Conservation (phyloP, 257 asterid species). For the Solanum sejunctum region DNA sequence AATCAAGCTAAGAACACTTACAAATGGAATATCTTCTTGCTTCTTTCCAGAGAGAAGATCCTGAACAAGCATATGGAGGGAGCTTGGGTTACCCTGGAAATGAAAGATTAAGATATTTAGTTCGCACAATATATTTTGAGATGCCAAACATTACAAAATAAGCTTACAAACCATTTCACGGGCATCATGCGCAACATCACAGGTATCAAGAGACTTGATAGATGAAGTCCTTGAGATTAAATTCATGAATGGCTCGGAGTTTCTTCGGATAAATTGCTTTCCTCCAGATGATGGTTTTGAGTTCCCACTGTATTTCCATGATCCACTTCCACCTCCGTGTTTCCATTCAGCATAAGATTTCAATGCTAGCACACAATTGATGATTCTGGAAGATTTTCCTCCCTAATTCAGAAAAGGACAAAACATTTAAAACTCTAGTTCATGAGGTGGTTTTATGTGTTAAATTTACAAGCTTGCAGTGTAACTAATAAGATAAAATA, state of each 20-base stretch:
- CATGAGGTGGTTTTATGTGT: not conserved
- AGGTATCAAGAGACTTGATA: conserved; percentile 26
- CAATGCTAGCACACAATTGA: conserved; percentile 63
- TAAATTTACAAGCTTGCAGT: not conserved
- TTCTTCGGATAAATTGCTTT: conserved; percentile 41
- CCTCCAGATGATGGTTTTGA: conserved; percentile 36
- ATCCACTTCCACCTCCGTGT: conserved; percentile 61
- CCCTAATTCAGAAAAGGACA: conserved; percentile 33
- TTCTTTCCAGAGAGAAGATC: conserved; percentile 56
- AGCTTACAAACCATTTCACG: conserved; percentile 34
- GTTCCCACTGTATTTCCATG: conserved; percentile 50
- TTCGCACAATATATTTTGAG: not conserved
- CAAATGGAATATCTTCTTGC: conserved; percentile 70
- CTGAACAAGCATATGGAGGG: conserved; percentile 39
- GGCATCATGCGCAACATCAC: conserved; percentile 21
- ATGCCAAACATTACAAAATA: not conserved
- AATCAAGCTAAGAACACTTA: conserved; percentile 21
- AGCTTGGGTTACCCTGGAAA: conserved; percentile 40
- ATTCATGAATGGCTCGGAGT: conserved; percentile 43
- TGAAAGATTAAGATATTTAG: conserved; percentile 1
- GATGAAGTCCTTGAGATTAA: conserved; percentile 46
- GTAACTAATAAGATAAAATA: not conserved
- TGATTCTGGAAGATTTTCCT: conserved; percentile 69
- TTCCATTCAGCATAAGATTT: conserved; percentile 75
- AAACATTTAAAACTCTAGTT: not conserved